Evolutionary conservation across 768 basidiomycete genomes (phyloP).

Genomic region (Boletellus sp.): DNA sequence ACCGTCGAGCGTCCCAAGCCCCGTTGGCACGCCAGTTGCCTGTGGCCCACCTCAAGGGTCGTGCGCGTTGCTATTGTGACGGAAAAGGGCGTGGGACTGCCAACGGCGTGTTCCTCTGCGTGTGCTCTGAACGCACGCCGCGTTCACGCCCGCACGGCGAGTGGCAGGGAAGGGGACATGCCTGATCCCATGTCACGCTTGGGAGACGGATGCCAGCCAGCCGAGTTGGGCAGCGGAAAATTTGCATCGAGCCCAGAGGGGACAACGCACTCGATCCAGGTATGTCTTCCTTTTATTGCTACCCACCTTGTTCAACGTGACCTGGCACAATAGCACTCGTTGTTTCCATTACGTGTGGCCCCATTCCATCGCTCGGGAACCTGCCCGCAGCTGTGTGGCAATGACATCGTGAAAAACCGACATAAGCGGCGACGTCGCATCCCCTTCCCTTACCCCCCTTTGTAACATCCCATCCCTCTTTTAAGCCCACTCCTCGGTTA

Average conservation of each 20-base stretch:
- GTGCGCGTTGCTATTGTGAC: too few species aligned
- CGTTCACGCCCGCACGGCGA: too few species aligned
- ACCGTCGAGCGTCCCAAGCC: too few species aligned
- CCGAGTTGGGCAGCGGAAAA: conserved; percentile 38
- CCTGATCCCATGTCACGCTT: too few species aligned
- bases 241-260: too few species aligned
- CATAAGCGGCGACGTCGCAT: background rate
- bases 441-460: background rate
- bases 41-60: too few species aligned
- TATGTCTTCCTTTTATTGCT: background rate
- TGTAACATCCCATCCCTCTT: background rate
- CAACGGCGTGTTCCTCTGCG: too few species aligned
- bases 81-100: too few species aligned
- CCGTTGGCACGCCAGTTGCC: too few species aligned
- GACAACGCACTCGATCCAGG: background rate
- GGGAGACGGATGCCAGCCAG: conserved; percentile 22
- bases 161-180: too few species aligned
- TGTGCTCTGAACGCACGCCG: too few species aligned
- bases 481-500: conserved; percentile 8
- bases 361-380: background rate
- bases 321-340: conserved; percentile 7
- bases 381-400: conserved; percentile 2
- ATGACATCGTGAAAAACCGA: background rate
- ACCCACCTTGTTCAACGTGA: background rate
- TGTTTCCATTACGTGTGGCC: too few species aligned